Evolutionary conservation across 176 grass and related monocot species (phyloP).

Genomic region (Paspalum vaginatum): DNA sequence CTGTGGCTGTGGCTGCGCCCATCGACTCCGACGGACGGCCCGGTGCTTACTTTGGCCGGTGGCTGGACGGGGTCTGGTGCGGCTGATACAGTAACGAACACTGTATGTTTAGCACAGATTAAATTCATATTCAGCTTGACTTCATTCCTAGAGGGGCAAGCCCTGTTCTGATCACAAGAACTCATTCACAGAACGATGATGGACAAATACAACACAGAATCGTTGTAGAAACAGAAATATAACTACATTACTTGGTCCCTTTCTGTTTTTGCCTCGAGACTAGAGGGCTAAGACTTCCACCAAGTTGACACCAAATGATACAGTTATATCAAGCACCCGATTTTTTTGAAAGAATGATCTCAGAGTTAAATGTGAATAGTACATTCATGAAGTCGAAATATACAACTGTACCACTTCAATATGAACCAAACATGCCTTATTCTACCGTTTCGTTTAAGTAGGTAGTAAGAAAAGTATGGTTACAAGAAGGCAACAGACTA

Average conservation of each 20-base stretch:
- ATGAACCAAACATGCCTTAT: conserved; percentile 20
- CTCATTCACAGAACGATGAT: not conserved
- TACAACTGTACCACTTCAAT: conserved; percentile 13
- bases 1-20: no score
- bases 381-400: conserved; percentile 18
- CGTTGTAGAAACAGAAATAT: not conserved
- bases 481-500: no score
- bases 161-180: conserved; percentile 27
- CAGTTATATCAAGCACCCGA: not conserved
- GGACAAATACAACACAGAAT: conserved; percentile 5
- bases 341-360: conserved; percentile 30
- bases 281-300: not conserved
- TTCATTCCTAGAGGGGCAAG: conserved; percentile 17
- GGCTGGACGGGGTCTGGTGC: no score
- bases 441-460: no score
- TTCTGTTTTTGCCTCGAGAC: not conserved
- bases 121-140: conserved; percentile 5
- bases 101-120: conserved; percentile 19
- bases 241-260: not conserved
- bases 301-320: no score
- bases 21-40: no score
- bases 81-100: not conserved
- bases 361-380: not conserved
- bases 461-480: no score
- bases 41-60: no score